A percentile compares a stretch with the other conserved stretches of the same genome.
phyloP scores from a whole-genome alignment of 805 yeast genomes.

The Kazachstania africana region DNA sequence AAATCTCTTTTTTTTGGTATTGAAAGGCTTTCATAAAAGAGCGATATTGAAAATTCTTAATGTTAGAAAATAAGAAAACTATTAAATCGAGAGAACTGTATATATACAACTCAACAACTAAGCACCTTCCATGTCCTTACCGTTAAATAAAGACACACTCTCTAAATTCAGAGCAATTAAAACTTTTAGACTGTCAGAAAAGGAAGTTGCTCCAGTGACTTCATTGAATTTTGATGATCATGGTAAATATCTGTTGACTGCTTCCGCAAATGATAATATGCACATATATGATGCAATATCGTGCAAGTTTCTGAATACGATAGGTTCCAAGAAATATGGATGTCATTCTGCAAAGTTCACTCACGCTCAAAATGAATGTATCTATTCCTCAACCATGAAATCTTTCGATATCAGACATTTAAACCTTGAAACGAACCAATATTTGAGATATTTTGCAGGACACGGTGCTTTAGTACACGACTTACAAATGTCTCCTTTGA shows the following conservation, averaged over 20 bases:
- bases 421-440: constrained; percentile 65
- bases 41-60: too few species aligned
- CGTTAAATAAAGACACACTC: constrained; percentile 20
- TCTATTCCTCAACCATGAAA: constrained; percentile 74
- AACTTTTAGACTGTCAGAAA: constrained; percentile 37
- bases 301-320: constrained; percentile 58
- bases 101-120: too few species aligned
- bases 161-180: constrained; percentile 33
- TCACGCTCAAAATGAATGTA: constrained; percentile 56
- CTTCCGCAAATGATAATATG: constrained; percentile 73
- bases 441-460: constrained; percentile 76
- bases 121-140: constrained; percentile 13
- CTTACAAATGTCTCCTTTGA: constrained; percentile 61
- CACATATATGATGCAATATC: constrained; percentile 69
- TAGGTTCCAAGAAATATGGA: constrained; percentile 84
- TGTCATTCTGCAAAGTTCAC: constrained; percentile 79
- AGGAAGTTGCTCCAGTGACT: constrained; percentile 44
- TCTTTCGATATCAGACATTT: constrained; percentile 69
- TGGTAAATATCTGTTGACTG: constrained; percentile 64
- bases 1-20: too few species aligned
- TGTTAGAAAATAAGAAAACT: too few species aligned
- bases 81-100: too few species aligned
- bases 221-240: constrained; percentile 71
- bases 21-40: too few species aligned
- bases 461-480: constrained; percentile 68